Evolutionary conservation across 768 basidiomycete genomes (phyloP), one percentile per base, ranked within the genome.

Genomic region (Steccherinum ochraceum): DNA sequence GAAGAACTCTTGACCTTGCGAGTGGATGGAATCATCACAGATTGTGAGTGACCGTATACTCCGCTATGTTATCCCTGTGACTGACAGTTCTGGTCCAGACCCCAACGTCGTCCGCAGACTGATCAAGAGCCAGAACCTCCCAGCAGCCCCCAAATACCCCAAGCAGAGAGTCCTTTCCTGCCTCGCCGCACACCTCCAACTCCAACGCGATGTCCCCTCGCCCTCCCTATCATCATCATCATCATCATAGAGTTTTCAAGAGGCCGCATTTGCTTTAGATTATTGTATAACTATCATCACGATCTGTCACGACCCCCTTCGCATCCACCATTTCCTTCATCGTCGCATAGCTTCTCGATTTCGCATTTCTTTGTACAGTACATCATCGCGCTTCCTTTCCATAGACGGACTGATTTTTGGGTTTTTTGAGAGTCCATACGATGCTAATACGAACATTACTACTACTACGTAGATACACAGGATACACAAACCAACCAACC

Each of bases 1-100:
- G 79, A 85, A n/a, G 72, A 81, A 55, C 61, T 90, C 40, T 49
- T 83, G 26, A 72, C 72, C 13, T 77, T 75, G 70, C 78, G 79
- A 2, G 81, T 80, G 0, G 88, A 90, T 62, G 89, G 87, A 0
- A 78, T 91, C 50, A 90, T 91, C 58, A 81, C 86, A 3, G 88
- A 91, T 61, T 87, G 75, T 75, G 52, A n/a, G n/a, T n/a, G n/a
- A n/a, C n/a, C 12, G 72, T 51, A 52, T 12, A 39, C 12, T 20
- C 26, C 39, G 3, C 20, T 42, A 18, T 39, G 10, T 1, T 13
- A 1, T 13, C 25, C 4, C n/a, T 42, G 3, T n/a, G 39, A 44
- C 18, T 20, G 16, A 35, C 20, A 21, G 5, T 27, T n/a, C 16
- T 3, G n/a, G n/a, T 5, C 24, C 51, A 76, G 75, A 81, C 62